Evolutionary conservation across 768 basidiomycete species (phyloP).

Genomic region (Boletus rufocinnamomeus): DNA sequence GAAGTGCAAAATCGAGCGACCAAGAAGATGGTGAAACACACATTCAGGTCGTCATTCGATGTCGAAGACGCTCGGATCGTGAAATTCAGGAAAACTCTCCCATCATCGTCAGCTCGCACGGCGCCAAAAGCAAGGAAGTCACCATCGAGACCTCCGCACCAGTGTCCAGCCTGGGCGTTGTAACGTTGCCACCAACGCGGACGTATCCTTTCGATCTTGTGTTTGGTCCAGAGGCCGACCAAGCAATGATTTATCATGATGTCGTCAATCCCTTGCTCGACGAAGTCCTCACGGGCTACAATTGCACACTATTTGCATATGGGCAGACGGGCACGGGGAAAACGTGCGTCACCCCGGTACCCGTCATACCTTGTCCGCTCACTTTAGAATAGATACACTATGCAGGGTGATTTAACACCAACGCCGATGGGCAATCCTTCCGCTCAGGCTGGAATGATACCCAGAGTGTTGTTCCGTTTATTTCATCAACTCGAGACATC

Average conservation of each 20-base stretch:
- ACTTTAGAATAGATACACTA: slow-evolving; percentile 72
- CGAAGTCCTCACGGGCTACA: slow-evolving; percentile 94
- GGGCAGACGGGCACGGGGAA: slow-evolving; percentile 99
- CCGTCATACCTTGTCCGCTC: slow-evolving; percentile 6
- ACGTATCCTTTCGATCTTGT: slow-evolving; percentile 96
- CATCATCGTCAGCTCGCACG: slow-evolving; percentile 78
- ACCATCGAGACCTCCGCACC: slow-evolving; percentile 79
- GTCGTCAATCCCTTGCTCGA: slow-evolving; percentile 92
- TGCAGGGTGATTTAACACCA: slow-evolving; percentile 91
- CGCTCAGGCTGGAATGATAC: slow-evolving; percentile 91
- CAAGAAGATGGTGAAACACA: slow-evolving; percentile 67
- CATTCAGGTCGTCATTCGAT: slow-evolving; percentile 92
- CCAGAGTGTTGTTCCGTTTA: slow-evolving; percentile 86
- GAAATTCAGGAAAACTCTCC: slow-evolving; percentile 88
- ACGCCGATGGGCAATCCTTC: slow-evolving; percentile 89
- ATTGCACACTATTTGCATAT: slow-evolving; percentile 96
- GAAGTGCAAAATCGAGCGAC: slow-evolving; percentile 29
- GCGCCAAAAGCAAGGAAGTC: slow-evolving; percentile 73
- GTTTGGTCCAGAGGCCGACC: slow-evolving; percentile 96
- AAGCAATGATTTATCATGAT: slow-evolving; percentile 89
- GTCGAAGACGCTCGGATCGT: slow-evolving; percentile 79
- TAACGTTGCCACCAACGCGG: slow-evolving; percentile 71
- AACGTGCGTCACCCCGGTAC: slow-evolving; percentile 63
- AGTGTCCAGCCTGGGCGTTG: slow-evolving; percentile 67
- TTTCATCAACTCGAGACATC: slow-evolving; percentile 85